Percentiles rank a stretch among this genome's conserved stretches.
phyloP scores from a whole-genome alignment of 2,329 filamentous ascomycete species.

The Lasiodiplodia sp. region DNA sequence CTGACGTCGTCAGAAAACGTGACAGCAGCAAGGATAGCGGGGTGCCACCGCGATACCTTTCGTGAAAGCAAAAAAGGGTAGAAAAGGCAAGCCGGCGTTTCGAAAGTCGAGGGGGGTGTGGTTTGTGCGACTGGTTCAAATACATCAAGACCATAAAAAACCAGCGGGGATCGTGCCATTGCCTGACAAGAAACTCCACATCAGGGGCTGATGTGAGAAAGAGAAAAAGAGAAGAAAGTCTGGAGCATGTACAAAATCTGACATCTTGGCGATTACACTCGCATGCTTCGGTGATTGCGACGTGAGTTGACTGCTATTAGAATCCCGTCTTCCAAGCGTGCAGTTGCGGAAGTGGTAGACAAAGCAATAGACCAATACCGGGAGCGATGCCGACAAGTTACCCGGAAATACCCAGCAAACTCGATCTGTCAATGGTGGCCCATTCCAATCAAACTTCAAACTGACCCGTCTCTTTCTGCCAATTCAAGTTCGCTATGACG shows the following conservation, averaged over 20 bases:
- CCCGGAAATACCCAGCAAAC: too few relatives aligned
- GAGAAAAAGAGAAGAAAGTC: background rate
- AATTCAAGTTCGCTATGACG: slow-evolving; percentile 50
- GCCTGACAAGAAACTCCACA: background rate
- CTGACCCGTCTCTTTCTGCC: slow-evolving; percentile 34
- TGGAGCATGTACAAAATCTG: background rate
- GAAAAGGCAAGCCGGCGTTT: background rate
- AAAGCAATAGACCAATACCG: background rate
- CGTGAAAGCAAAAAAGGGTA: background rate
- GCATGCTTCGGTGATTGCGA: background rate
- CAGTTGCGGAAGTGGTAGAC: too few relatives aligned
- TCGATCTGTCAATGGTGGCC: too few relatives aligned
- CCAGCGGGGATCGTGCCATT: background rate
- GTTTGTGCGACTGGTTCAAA: background rate
- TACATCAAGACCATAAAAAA: background rate
- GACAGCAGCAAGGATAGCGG: background rate
- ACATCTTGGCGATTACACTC: background rate
- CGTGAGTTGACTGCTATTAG: background rate
- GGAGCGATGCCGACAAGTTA: too few relatives aligned
- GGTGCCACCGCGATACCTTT: background rate
- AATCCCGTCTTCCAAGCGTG: background rate
- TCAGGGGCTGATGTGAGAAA: background rate
- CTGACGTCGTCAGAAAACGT: background rate
- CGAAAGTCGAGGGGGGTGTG: background rate
- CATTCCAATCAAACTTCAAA: slow-evolving; percentile 23